Conservation (phyloP, 2,329 filamentous ascomycete genomes). For the Macrophomina tecta region DNA sequence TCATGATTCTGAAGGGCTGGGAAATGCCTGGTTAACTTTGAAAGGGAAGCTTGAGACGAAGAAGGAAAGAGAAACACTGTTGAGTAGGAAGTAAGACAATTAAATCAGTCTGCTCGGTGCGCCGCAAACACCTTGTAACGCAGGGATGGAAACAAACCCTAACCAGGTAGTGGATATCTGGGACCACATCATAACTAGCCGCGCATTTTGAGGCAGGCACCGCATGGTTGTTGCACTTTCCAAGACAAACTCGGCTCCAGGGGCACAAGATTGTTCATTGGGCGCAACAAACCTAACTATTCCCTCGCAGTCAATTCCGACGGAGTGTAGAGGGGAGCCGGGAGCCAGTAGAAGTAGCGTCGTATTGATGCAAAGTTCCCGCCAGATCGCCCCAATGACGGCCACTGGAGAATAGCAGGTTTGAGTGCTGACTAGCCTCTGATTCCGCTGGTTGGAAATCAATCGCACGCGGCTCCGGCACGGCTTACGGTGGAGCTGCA, state of each 20-base stretch:
- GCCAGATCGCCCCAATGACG: constrained; percentile 3
- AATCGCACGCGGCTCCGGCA: constrained; percentile 4
- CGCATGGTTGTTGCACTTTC: constrained; percentile 2
- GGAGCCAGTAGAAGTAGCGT: constrained; percentile 1
- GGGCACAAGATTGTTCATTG: background rate
- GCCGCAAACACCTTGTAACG: background rate
- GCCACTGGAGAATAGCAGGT: background rate
- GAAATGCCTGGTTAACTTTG: background rate
- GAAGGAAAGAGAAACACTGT: background rate
- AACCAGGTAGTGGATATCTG: background rate
- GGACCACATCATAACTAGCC: background rate
- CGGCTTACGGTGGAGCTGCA: constrained; percentile 9
- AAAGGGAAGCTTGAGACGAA: background rate
- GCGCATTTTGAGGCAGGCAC: background rate
- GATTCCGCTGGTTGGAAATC: background rate
- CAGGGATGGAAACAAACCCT: background rate
- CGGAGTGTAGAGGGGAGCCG: constrained; percentile 24
- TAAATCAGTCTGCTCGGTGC: background rate
- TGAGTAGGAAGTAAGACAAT: background rate
- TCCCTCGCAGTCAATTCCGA: background rate
- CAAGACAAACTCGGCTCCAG: background rate
- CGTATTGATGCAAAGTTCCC: constrained; percentile 16
- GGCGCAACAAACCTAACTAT: background rate
- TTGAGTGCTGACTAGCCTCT: background rate
- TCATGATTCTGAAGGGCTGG: background rate